These are phyloP conservation scores for Pichia californica DNA, from an alignment of 805 yeast genomes.

Conservation along the genomic window DNA sequence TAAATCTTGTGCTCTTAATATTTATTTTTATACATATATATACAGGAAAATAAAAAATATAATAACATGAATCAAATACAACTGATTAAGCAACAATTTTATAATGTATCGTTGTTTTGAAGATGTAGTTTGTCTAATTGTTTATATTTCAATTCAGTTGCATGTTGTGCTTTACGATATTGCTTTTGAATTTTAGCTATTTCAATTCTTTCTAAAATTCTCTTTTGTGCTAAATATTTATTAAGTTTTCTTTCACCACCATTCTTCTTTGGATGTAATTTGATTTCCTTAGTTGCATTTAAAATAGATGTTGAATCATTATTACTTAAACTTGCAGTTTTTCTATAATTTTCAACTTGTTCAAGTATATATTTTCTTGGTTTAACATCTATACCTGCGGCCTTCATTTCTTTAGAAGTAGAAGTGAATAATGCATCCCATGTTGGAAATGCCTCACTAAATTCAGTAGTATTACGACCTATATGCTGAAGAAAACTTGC, in stretches of 20 bases:
- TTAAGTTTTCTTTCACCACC: conserved; percentile 85
- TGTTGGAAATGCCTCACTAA: conserved; percentile 60
- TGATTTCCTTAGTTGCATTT: conserved; percentile 36
- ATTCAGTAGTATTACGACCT: conserved; percentile 70
- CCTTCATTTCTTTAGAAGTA: conserved; percentile 53
- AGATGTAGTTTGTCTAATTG: conserved; percentile 23
- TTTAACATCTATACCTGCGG: conserved; percentile 67
- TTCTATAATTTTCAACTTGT: conserved; percentile 64
- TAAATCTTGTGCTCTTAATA: not conserved
- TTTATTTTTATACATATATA: not conserved
- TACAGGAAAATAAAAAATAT: not conserved
- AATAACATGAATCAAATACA: too few species aligned
- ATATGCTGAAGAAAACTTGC: conserved; percentile 66
- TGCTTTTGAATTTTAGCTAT: conserved; percentile 27
- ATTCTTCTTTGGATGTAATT: conserved; percentile 59
- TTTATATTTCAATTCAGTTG: conserved; percentile 12
- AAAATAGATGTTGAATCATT: conserved; percentile 28
- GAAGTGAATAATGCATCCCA: conserved; percentile 64
- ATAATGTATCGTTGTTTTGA: conserved; percentile 5
- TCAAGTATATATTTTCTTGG: conserved; percentile 66
- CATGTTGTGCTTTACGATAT: conserved; percentile 18
- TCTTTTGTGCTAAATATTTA: conserved; percentile 55
- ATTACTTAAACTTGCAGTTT: conserved; percentile 29
- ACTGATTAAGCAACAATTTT: too few species aligned
- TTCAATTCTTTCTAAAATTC: conserved; percentile 45